Percentiles rank a stretch among this genome's conserved stretches.
phyloP scores from a whole-genome alignment of 352 stramenopile genomes.

The Pythium brachiatum region DNA sequence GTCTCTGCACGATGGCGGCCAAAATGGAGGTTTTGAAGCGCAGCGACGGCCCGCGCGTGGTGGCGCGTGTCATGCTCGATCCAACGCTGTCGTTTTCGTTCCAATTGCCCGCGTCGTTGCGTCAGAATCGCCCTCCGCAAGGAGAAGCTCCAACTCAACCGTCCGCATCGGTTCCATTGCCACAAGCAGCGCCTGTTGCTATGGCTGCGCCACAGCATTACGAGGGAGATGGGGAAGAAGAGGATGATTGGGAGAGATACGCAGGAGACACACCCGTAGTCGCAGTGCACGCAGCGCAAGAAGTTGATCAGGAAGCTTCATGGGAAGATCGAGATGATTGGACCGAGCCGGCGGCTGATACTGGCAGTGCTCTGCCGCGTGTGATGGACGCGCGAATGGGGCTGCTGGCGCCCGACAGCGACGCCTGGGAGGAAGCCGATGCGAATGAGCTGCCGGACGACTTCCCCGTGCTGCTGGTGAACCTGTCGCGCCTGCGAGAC shows the following conservation, averaged over 20 bases:
- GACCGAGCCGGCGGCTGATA: not conserved
- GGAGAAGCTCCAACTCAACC: not conserved
- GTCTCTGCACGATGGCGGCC: constrained; percentile 12
- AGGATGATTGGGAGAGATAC: not conserved
- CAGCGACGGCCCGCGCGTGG: not conserved
- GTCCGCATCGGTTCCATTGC: not conserved
- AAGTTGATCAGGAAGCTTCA: not conserved
- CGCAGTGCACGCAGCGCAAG: not conserved
- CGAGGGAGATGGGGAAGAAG: not conserved
- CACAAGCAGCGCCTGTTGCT: not conserved
- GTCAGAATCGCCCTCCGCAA: not conserved
- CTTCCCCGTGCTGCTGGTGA: constrained; percentile 40
- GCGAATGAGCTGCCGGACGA: constrained; percentile 31
- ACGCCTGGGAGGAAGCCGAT: constrained; percentile 28
- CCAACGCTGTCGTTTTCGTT: constrained; percentile 26
- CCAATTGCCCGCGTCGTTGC: constrained; percentile 16
- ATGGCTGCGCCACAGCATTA: not conserved
- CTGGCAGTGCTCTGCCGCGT: not conserved
- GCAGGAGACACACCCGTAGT: not conserved
- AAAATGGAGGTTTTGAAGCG: constrained; percentile 26
- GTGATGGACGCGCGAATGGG: constrained; percentile 19
- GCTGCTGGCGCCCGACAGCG: not conserved
- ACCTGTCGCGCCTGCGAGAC: constrained; percentile 32
- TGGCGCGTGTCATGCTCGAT: constrained; percentile 19
- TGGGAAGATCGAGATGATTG: constrained; percentile 15